Base-by-base conservation (phyloP, 2,329 filamentous ascomycete species). In the Diaporthe citrichinensis region DNA sequence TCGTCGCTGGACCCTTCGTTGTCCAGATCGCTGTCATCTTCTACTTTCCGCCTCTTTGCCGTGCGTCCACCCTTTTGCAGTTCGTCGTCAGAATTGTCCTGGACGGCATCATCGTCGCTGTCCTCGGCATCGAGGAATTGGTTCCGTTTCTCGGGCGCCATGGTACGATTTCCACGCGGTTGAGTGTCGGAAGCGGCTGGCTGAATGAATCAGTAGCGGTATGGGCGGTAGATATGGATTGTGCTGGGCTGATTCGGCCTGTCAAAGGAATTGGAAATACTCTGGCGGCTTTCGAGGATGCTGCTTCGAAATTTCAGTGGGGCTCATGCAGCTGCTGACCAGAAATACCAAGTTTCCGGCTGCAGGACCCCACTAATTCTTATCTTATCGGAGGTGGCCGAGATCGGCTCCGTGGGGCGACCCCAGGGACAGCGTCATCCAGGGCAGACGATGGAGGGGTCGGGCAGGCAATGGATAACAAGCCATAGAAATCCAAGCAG, bases 121-220 rank as follows among this genome's bases (percentile, higher is more conserved):
- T 91, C 88, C 25, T 85, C 86, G 14, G 85, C 87, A 77, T 92
- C 91, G 41, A 96, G 89, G 80, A 93, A 96, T 71, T 94, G 90
- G 82, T 95, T 95, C 79, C 90, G 90, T 81, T 93, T 95, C 81
- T 92, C 90, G 55, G 90, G 87, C 1, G 92, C 84, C 93, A 95
- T 95, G 65, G 23, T 65, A 49, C n/a, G 65, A 69, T 31, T n/a
- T 8, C 23, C 49, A 25, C n/a, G 31, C 49, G 20, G 34, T n/a
- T 41, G 31, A 41, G 6, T 41, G n/a, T 55, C 65, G 65, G 44
- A 49, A 53, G 65, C 65, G 23, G 49, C 65, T 69, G 65, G 34
- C n/a, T 55, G 34, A 69, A 69, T 41, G 65, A 69, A 69, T 69
- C 41, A 55, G 44, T 36, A 12, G 41, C 44, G 53, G 34, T 55